Conservation (phyloP, 257 asterid species). For the Plantago major region DNA sequence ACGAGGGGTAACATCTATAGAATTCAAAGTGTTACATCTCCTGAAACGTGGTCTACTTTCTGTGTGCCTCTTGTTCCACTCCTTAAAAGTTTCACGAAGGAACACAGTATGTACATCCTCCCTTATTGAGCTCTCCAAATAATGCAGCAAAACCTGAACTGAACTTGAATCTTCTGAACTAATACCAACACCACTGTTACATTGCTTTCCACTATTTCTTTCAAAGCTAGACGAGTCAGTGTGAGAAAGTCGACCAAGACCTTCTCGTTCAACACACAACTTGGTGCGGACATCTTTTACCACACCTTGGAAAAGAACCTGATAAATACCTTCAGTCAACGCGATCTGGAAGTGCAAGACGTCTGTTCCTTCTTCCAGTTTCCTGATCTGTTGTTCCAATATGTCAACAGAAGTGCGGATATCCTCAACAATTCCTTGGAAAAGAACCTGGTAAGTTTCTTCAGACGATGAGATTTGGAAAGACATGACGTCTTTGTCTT, state of each 20-base stretch:
- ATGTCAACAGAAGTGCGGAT: no score
- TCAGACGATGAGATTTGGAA: slow-evolving; percentile 36
- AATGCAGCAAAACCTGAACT: slow-evolving; percentile 3
- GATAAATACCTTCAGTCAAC: no score
- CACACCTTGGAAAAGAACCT: background rate
- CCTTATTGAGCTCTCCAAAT: slow-evolving; percentile 26
- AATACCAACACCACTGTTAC: background rate
- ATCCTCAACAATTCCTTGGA: slow-evolving; percentile 31
- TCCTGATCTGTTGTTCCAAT: no score
- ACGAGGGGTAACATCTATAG: slow-evolving; percentile 23
- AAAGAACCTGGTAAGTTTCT: slow-evolving; percentile 37
- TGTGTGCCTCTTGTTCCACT: slow-evolving; percentile 17
- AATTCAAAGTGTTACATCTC: slow-evolving; percentile 2
- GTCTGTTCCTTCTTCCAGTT: no score
- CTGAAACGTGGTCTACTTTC: slow-evolving; percentile 9
- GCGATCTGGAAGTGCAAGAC: no score
- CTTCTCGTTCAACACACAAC: background rate
- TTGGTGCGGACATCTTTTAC: slow-evolving; percentile 8
- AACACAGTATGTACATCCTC: slow-evolving; percentile 27
- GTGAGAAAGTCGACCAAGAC: background rate
- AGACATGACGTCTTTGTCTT: slow-evolving; percentile 29
- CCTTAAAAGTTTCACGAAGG: slow-evolving; percentile 21
- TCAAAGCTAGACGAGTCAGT: slow-evolving; percentile 2
- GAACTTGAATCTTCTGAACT: no score
- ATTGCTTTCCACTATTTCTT: background rate